A percentile compares a stretch with the other conserved stretches of the same genome.
Evolutionary conservation across 805 yeast genomes (phyloP).

Genomic region (Hanseniaspora thailandica): DNA sequence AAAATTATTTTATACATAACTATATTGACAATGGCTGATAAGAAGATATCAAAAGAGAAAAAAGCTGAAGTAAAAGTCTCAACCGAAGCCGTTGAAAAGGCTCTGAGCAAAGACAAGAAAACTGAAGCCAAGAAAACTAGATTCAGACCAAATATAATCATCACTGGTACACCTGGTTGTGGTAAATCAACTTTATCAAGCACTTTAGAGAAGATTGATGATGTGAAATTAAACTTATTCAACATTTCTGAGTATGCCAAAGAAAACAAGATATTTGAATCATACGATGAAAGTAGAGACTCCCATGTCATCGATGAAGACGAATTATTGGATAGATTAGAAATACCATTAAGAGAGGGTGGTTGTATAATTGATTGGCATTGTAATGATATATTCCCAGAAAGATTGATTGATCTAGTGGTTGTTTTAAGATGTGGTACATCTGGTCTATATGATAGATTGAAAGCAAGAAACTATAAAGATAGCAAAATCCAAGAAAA

Average conservation of each 20-base stretch:
- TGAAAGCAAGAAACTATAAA: slow-evolving; percentile 64
- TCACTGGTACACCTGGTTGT: slow-evolving; percentile 85
- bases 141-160: slow-evolving; percentile 57
- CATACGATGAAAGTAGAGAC: slow-evolving; percentile 76
- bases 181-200: slow-evolving; percentile 30
- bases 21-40: background rate
- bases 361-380: slow-evolving; percentile 94
- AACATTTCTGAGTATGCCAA: slow-evolving; percentile 75
- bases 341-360: slow-evolving; percentile 69
- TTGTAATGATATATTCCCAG: slow-evolving; percentile 91
- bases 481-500: slow-evolving; percentile 80
- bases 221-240: slow-evolving; percentile 46
- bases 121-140: slow-evolving; percentile 17
- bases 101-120: background rate
- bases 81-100: background rate
- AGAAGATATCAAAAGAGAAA: background rate
- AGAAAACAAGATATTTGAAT: slow-evolving; percentile 61
- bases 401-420: slow-evolving; percentile 80
- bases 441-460: slow-evolving; percentile 57
- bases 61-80: background rate
- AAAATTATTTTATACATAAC: background rate
- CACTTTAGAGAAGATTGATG: slow-evolving; percentile 38
- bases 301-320: slow-evolving; percentile 89
- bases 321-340: slow-evolving; percentile 66
- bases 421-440: slow-evolving; percentile 77